A percentile compares a stretch with the other conserved stretches of the same genome.
Conservation (phyloP, 768 basidiomycete genomes). For the Podaxis pistillaris region DNA sequence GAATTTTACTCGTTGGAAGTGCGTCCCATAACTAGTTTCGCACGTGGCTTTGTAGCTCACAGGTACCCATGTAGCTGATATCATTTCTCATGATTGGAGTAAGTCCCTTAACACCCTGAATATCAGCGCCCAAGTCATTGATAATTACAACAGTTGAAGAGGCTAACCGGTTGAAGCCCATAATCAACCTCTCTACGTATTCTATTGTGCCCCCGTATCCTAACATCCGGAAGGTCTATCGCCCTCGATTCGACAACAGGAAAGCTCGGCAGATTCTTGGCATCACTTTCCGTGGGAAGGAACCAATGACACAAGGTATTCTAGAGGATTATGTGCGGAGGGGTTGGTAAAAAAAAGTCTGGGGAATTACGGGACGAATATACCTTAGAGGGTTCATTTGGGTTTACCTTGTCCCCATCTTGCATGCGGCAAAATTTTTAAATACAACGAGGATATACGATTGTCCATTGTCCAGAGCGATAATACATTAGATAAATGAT, state of each 20-base stretch:
- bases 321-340: constrained; percentile 3
- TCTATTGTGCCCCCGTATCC: constrained; percentile 9
- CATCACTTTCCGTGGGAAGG: background rate
- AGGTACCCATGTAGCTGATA: background rate
- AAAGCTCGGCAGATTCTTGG: constrained; percentile 3
- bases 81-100: constrained; percentile 10
- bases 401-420: too few species aligned
- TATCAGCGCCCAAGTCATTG: background rate
- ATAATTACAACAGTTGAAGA: background rate
- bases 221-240: background rate
- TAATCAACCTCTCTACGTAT: background rate
- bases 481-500: too few species aligned
- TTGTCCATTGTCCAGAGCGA: too few species aligned
- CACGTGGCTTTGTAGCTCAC: background rate
- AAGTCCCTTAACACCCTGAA: background rate
- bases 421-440: too few species aligned
- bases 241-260: background rate
- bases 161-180: constrained; percentile 1
- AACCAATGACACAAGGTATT: background rate
- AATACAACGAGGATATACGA: too few species aligned
- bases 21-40: background rate
- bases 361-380: too few species aligned
- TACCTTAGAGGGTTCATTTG: too few species aligned
- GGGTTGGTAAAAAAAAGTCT: background rate
- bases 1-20: constrained; percentile 9